Evolutionary conservation across 164 flowering plant genomes (phyloP).

Genomic region (Macadamia tetraphylla): DNA sequence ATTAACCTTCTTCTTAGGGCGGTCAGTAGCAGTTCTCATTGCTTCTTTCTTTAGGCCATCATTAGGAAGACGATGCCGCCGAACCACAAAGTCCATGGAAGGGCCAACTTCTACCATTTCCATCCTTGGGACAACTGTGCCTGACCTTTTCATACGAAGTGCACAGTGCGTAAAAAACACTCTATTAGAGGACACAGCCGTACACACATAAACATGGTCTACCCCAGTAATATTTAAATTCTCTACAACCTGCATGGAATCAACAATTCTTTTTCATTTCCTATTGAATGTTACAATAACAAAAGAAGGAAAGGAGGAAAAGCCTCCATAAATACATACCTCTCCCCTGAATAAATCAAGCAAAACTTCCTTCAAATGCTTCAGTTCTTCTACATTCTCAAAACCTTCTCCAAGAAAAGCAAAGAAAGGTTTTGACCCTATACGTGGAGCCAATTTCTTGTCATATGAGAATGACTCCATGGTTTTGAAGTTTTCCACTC

Average conservation of each 20-base stretch:
- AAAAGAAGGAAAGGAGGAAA: neutral
- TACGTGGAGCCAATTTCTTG: constrained; percentile 64
- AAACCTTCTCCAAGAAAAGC: constrained; percentile 84
- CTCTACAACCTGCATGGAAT: constrained; percentile 59
- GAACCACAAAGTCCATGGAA: too few species aligned
- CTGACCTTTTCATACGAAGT: constrained; percentile 75
- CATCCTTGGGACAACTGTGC: constrained; percentile 9
- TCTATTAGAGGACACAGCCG: constrained; percentile 60
- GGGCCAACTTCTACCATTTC: too few species aligned
- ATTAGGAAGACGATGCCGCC: too few species aligned
- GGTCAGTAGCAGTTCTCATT: constrained; percentile 55
- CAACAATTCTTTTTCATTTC: neutral
- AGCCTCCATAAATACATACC: constrained; percentile 48
- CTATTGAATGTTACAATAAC: neutral
- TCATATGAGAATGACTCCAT: constrained; percentile 58
- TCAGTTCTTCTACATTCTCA: constrained; percentile 75
- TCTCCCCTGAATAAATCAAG: constrained; percentile 54
- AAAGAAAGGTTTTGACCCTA: constrained; percentile 86
- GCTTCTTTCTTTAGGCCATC: constrained; percentile 20
- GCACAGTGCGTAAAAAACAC: constrained; percentile 85
- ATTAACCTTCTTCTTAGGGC: constrained; percentile 71
- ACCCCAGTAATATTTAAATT: constrained; percentile 82
- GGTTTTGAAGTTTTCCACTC: constrained; percentile 74
- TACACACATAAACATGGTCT: constrained; percentile 74
- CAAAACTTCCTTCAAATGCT: constrained; percentile 86